These are phyloP conservation scores for Pseudoneurospora amorphoporcata DNA, from an alignment of 495 filamentous ascomycete species.

Conservation along the genomic window DNA sequence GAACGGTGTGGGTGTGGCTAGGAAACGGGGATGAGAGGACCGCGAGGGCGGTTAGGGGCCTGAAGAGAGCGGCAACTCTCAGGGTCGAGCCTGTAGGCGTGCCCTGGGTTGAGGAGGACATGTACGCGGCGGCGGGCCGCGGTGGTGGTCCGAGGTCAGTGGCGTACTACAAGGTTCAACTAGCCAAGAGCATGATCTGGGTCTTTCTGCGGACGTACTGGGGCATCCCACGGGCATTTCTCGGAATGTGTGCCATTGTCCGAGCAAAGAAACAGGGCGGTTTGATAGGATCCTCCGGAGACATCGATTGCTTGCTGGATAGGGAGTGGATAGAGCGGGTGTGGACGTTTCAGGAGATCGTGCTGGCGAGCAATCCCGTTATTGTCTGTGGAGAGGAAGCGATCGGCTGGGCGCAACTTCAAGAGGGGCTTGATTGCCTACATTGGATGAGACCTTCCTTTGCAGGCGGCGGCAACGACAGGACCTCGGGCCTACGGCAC, in stretches of 20 bases:
- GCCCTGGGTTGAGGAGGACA: not conserved
- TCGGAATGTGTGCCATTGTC: not conserved
- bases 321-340: not conserved
- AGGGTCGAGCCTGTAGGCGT: not conserved
- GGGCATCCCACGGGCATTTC: not conserved
- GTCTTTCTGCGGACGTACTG: not conserved
- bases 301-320: not conserved
- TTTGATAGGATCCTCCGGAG: not conserved
- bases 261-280: not conserved
- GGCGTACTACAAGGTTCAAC: not conserved
- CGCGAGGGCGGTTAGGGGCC: not conserved
- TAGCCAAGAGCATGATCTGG: not conserved
- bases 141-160: not conserved
- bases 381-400: not conserved
- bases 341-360: conserved; percentile 2
- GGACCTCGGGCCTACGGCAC: not conserved
- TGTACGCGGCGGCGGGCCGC: not conserved
- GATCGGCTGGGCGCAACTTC: not conserved
- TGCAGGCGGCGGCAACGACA: not conserved
- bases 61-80: not conserved
- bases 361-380: not conserved
- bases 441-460: not conserved
- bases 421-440: not conserved
- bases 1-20: not conserved
- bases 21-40: not conserved